Evolutionary conservation across 352 stramenopile species (phyloP), one percentile per base, ranked within the genome.

Genomic region (Globisporangium okanoganense): DNA sequence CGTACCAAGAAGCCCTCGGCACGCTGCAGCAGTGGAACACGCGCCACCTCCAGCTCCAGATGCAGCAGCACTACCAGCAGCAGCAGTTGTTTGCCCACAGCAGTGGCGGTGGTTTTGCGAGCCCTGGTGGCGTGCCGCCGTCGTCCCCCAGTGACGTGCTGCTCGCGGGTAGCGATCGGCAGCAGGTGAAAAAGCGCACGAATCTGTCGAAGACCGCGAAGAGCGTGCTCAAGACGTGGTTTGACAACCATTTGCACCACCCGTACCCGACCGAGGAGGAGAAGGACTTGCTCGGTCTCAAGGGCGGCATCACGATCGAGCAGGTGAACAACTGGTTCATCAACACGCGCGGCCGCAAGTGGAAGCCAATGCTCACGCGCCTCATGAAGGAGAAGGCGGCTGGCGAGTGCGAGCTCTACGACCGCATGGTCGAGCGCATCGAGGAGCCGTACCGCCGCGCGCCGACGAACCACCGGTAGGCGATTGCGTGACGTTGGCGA

Each of bases 291-390:
- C 72, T 95, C 6, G 75, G 72, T n/a, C 50, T 53, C 7, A 53
- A 87, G 56, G 82, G 82, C 60, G 82, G 81, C 54, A 92, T 94
- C 67, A 90, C 85, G 24, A 65, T 94, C 60, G 83, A 94, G 57
- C 85, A 94, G 65, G 85, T 94, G 41, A 94, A 92, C 77, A 94
- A 94, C 60, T 94, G 85, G 85, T 94, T 94, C 58, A 92, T 94
- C 63, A 92, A 94, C 64, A 93, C 83, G 44, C 79, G 85, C 62
- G 83, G 82, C 4, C 77, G 85, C 58, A 92, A 92, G 76, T 94
- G 85, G 85, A 92, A 92, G 65, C 85, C 85, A 16, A 90, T 92
- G 82, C 69, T 94, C 16, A 81, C 78, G 58, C 63, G 74, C 27
- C 71, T 94, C 41, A 84, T 92, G 69, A 71, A 75, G 16, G 74